Evolutionary conservation across 73 alveolate genomes (phyloP), one percentile per base, ranked within the genome.

Genomic region (Tetrahymena elliotti): DNA sequence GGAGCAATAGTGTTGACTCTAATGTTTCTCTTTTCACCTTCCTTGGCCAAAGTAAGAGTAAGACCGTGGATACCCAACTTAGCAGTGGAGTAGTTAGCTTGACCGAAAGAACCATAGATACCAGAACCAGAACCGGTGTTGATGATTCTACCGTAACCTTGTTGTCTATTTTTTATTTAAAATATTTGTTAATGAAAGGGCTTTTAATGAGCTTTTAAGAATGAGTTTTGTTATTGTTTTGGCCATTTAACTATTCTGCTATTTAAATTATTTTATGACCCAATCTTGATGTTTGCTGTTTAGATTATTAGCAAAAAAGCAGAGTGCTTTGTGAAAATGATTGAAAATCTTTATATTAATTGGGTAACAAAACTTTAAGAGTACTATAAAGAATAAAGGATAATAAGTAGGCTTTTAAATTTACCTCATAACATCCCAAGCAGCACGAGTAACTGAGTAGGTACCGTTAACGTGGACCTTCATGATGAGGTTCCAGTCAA

Each of bases 51-150:
- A 20, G 99, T 93, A 93, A 96, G 97, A 54, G 99, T 97, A 94
- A 98, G 92, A 40, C 99, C 99, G 93, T 98, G 99, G 40, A 98
- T 95, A 20, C 98, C 99, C 93, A 97, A 94, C 97, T 98, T 98
- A 31, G 99, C 99, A 6, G 99, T 97, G 35, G 99, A 93, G 94
- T 98, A 98, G 98, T 98, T 98, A 47, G 97, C 98, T 95, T 96
- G 98, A 47, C 99, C 99, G 94, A 98, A 98, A 84, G 96, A 95
- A 83, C 99, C 99, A 94, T 98, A 98, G 92, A 98, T 94, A 36
- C 99, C 99, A 22, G 99, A 97, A 9, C 98, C 98, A 84, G 98
- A 93, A 18, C 99, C 54, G 84, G 99, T 97, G 96, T 98, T 98
- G 96, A 98, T 97, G 93, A 98, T 97, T 88, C 99, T 98, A 94